Evolutionary conservation across 2,329 filamentous ascomycete species (phyloP), one percentile per base, ranked within the genome.

Genomic region (Canariomyces notabilis): DNA sequence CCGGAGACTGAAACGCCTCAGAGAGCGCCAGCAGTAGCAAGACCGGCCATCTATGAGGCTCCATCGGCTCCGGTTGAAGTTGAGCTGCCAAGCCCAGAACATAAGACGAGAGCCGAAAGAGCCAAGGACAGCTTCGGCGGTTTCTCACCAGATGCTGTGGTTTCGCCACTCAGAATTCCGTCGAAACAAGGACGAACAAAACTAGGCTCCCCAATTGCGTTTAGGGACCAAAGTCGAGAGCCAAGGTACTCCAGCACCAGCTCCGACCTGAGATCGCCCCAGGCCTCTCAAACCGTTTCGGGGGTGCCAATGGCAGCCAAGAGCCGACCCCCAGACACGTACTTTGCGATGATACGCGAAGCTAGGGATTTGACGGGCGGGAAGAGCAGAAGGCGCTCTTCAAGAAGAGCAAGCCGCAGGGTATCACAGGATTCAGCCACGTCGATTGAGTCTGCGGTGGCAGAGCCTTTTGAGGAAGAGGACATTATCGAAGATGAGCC

Each of bases 241-340:
- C 54, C 59, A 20, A 55, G 60, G 37, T 55, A 59, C 14, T 68
- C 68, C 4, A 70, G 66, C 42, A 46, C 67, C 2, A 68, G 70
- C 50, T 68, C 67, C 2, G 62, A 67, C 38, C 59, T 51, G 32
- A 66, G 59, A 26, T 34, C 56, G 11, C 61, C 59, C 2, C 51
- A 49, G 7, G 50, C 54, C 1, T 51, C 51, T 4, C 44, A 53
- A 15, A 52, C 53, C 0, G 46, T 56, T 5, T 37, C 44, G 1
- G 33, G 46, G 2, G 58, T 58, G 15, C 52, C 57, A 4, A 33
- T 57, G 31, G 58, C 47, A 22, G 14, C 50, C 48, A 22, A 45
- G 45, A 15, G 40, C 31, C 57, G 20, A 44, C 49, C 11, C 23
- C 50, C 37, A 40, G 45, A 52, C 29, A 21, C 37, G 21, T 52